Evolutionary conservation across 768 basidiomycete species (phyloP).

Genomic region (Ephemerocybe angulata): DNA sequence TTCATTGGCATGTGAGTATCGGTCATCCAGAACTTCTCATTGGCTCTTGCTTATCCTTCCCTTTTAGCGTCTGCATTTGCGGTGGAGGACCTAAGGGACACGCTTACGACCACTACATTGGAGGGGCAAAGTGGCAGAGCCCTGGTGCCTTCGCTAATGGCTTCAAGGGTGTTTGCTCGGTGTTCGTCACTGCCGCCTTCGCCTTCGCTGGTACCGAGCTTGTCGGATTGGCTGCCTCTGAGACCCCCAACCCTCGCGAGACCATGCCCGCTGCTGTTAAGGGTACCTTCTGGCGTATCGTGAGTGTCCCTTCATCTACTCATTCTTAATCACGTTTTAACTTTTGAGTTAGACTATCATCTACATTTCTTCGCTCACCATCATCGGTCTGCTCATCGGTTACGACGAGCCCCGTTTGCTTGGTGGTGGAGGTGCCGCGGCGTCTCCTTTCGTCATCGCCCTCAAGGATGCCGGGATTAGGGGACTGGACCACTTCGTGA

Average conservation of each 20-base stretch:
- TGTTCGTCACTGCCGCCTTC: constrained; percentile 47
- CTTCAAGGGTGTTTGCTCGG: constrained; percentile 43
- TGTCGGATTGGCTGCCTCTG: constrained; percentile 43
- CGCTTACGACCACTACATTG: constrained; percentile 33
- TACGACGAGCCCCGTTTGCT: constrained; percentile 35
- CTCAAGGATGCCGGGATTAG: constrained; percentile 37
- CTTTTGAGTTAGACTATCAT: constrained; percentile 34
- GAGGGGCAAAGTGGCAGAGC: constrained; percentile 35
- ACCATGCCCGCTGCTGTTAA: constrained; percentile 45
- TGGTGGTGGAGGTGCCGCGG: constrained; percentile 36
- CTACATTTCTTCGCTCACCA: constrained; percentile 40
- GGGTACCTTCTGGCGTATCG: constrained; percentile 48
- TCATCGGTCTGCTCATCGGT: constrained; percentile 40
- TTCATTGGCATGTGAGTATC: constrained; percentile 40
- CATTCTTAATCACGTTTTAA: background rate
- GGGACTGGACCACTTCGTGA: constrained; percentile 43
- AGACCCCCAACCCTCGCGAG: constrained; percentile 43
- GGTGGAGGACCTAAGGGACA: constrained; percentile 39
- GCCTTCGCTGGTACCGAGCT: constrained; percentile 45
- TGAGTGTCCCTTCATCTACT: constrained; percentile 15
- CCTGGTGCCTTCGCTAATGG: constrained; percentile 43
- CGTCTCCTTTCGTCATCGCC: constrained; percentile 45
- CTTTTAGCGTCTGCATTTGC: constrained; percentile 34
- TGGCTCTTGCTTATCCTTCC: background rate
- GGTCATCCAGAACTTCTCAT: background rate